phyloP scores from a whole-genome alignment of 805 yeast species.

The Candida railenensis region DNA sequence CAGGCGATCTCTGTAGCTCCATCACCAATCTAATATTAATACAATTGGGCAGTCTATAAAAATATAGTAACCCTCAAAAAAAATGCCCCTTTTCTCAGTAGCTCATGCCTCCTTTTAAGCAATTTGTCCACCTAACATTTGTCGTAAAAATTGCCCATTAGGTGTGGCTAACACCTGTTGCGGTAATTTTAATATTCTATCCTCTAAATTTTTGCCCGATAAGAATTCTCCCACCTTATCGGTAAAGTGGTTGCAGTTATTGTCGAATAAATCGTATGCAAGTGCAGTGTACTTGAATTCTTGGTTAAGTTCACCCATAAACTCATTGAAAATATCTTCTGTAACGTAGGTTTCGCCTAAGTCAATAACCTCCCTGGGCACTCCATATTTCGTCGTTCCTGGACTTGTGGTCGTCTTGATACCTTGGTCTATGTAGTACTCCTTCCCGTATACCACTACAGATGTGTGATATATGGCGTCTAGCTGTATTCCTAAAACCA shows the following conservation, averaged over 20 bases:
- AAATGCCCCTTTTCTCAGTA: too few relatives aligned
- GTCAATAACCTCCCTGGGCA: conserved; percentile 51
- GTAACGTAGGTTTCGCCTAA: conserved; percentile 54
- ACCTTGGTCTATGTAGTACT: conserved; percentile 61
- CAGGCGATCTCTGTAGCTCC: too few relatives aligned
- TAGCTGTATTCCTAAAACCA: conserved; percentile 49
- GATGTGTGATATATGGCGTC: conserved; percentile 72
- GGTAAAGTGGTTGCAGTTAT: conserved; percentile 70
- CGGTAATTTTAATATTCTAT: conserved; percentile 52
- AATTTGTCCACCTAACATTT: conserved; percentile 25
- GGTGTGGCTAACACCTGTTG: conserved; percentile 44
- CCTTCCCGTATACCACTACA: conserved; percentile 52
- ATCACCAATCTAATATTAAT: too few relatives aligned
- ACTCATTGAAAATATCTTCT: conserved; percentile 53
- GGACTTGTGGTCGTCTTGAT: conserved; percentile 42
- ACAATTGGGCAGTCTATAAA: too few relatives aligned
- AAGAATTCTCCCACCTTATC: conserved; percentile 56
- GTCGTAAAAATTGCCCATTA: conserved; percentile 32
- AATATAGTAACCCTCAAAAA: too few relatives aligned
- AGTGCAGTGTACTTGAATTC: conserved; percentile 44
- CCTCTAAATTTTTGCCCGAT: conserved; percentile 55
- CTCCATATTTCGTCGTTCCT: conserved; percentile 59
- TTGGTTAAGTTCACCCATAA: conserved; percentile 46
- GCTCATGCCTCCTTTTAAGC: too few relatives aligned
- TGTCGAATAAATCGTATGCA: conserved; percentile 55